Evolutionary conservation across 208 protist genomes (phyloP).

Genomic region (Acanthamoeba triangularis): DNA sequence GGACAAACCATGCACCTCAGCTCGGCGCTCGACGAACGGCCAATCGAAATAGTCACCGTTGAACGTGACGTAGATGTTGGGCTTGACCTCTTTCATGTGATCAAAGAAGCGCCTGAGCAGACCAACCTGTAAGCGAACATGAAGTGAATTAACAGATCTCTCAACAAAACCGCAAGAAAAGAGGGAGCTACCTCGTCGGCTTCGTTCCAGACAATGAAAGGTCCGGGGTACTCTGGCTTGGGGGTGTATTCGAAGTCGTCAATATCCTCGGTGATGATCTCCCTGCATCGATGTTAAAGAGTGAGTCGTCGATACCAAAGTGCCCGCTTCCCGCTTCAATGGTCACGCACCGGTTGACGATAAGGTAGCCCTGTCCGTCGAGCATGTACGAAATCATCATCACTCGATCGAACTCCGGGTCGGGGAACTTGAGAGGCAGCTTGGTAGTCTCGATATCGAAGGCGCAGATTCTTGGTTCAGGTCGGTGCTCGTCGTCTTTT

Average conservation of each 20-base stretch:
- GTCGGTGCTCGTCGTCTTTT: slow-evolving; percentile 93
- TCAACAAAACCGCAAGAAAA: neutral
- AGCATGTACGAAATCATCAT: slow-evolving; percentile 99
- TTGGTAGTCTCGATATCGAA: slow-evolving; percentile 99
- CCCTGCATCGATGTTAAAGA: slow-evolving; percentile 94
- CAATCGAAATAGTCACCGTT: slow-evolving; percentile 99
- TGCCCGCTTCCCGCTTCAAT: neutral
- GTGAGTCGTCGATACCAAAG: neutral
- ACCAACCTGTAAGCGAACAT: slow-evolving; percentile 80
- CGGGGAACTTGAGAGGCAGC: slow-evolving; percentile 99
- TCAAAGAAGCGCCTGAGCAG: slow-evolving; percentile 97
- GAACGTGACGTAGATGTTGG: slow-evolving; percentile 99
- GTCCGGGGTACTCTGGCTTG: slow-evolving; percentile 98
- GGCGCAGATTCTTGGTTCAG: slow-evolving; percentile 95
- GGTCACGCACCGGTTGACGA: slow-evolving; percentile 95
- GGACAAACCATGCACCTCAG: slow-evolving; percentile 87
- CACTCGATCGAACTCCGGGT: slow-evolving; percentile 97
- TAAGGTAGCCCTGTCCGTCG: slow-evolving; percentile 98
- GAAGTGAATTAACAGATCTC: neutral
- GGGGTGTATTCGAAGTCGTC: slow-evolving; percentile 99
- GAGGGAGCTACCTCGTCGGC: slow-evolving; percentile 92
- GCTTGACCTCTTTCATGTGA: slow-evolving; percentile 97
- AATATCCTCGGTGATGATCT: slow-evolving; percentile 99
- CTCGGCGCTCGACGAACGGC: slow-evolving; percentile 98
- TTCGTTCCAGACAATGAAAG: slow-evolving; percentile 99